Evolutionary conservation across 805 yeast genomes (phyloP), one percentile per base, ranked within the genome.

Genomic region (Priceomyces melissophilus): DNA sequence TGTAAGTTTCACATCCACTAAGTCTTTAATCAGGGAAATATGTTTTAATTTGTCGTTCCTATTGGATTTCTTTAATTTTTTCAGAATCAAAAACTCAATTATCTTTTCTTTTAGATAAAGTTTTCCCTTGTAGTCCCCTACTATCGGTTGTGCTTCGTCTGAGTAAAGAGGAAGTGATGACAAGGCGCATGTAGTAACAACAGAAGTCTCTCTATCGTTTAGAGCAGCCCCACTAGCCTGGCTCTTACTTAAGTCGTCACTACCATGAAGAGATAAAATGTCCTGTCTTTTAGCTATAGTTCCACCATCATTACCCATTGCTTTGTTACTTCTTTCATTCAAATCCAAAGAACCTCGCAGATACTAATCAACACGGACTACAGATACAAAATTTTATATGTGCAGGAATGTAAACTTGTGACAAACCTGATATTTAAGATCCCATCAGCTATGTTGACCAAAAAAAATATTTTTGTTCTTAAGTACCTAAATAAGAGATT

Each of bases 71-170:
- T 51, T 51, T 16, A 61, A 63, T 30, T 57, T 56, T 10, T 66
- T 61, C 32, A 14, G 14, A 2, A 84, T 47, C 3, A 88, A 54
- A 54, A 73, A 69, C 50, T 82, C 82, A 5, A 88, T 52, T 0
- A 85, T 56, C 23, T 80, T 60, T 42, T 80, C 85, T 45, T 84
- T 85, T 47, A 82, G 77, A 58, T 73, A 84, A 3, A 88, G 52
- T 25, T 67, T 55, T 0, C 96, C 96, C 37, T 63, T 63, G 54
- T 69, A 81, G 58, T 88, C 96, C 27, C 87, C 75, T 1, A 84
- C 83, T 1, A 86, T 62, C 0, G 83, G 84, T 3, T 46, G 48
- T 11, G 41, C 48, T 11, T 44, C 52, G 4, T 52, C 52, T 25
- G 29, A 25, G n/a, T 50, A 46, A 13, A 87, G 65, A 2, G 66